Evolutionary conservation across 495 filamentous ascomycete species (phyloP).

Genomic region (Glonium stellatum): DNA sequence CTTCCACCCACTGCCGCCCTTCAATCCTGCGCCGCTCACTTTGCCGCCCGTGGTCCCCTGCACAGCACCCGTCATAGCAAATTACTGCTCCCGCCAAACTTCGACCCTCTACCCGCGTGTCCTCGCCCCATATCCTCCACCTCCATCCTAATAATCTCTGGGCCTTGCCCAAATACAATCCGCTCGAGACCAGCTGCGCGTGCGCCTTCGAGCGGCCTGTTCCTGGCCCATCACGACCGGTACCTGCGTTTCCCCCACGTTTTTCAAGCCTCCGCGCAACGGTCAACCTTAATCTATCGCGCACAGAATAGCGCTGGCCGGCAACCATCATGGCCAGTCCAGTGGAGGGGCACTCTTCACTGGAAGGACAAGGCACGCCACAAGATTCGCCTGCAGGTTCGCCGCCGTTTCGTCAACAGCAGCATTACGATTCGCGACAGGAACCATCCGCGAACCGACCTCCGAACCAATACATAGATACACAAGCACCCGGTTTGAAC

Average conservation of each 20-base stretch:
- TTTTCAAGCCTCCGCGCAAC: background rate
- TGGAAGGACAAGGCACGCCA: conserved; percentile 20
- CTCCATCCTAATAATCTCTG: background rate
- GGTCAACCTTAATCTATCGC: background rate
- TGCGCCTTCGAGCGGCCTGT: background rate
- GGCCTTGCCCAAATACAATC: background rate
- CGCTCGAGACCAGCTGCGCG: background rate
- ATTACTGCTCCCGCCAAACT: background rate
- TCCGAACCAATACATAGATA: background rate
- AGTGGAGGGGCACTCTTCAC: conserved; percentile 29
- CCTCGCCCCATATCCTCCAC: background rate
- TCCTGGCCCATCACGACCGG: background rate
- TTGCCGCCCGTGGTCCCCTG: background rate
- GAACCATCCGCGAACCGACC: background rate
- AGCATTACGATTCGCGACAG: conserved; percentile 17
- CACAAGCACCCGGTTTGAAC: background rate
- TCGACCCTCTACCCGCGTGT: background rate
- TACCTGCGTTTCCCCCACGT: background rate
- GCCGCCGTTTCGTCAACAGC: background rate
- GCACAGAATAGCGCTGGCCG: background rate
- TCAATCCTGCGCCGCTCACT: background rate
- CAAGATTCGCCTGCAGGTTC: background rate
- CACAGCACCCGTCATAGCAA: background rate
- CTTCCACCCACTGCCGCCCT: background rate
- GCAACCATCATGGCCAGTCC: conserved; percentile 23